Conservation (phyloP, 441 rosid genomes). For the Jatropha podagrica region DNA sequence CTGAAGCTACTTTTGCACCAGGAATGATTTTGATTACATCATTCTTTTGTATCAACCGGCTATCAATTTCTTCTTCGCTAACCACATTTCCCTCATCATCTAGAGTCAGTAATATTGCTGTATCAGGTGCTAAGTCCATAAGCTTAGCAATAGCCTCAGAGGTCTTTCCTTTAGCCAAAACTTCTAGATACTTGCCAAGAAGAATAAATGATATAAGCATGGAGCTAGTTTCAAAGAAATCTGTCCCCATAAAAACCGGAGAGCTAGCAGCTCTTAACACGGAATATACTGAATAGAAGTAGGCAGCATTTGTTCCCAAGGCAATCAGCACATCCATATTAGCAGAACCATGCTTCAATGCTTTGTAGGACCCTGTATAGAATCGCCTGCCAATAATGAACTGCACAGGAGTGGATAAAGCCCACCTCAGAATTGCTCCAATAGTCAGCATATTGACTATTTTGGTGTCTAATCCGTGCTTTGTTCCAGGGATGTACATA, state of each 20-base stretch:
- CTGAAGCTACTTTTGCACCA: constrained; percentile 90
- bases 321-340: constrained; percentile 95
- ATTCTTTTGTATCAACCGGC: constrained; percentile 75
- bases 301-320: constrained; percentile 93
- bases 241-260: constrained; percentile 59
- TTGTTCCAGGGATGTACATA: constrained; percentile 72
- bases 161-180: constrained; percentile 87
- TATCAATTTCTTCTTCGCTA: constrained; percentile 74
- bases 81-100: constrained; percentile 65
- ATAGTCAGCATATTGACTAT: constrained; percentile 69
- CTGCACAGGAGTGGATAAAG: constrained; percentile 82
- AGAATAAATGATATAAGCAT: constrained; percentile 93
- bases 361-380: constrained; percentile 74
- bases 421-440: constrained; percentile 74
- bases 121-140: constrained; percentile 75
- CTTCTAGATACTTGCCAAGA: constrained; percentile 88
- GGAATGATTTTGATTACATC: constrained; percentile 84
- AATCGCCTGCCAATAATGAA: constrained; percentile 80
- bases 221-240: constrained; percentile 93
- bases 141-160: constrained; percentile 95
- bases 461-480: constrained; percentile 53
- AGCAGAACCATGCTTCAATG: constrained; percentile 74
- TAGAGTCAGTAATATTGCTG: constrained; percentile 59
- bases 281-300: constrained; percentile 77
- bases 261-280: constrained; percentile 77